Evolutionary conservation across 805 yeast species (phyloP), one percentile per base, ranked within the genome.

Genomic region (Starmera amethionina): DNA sequence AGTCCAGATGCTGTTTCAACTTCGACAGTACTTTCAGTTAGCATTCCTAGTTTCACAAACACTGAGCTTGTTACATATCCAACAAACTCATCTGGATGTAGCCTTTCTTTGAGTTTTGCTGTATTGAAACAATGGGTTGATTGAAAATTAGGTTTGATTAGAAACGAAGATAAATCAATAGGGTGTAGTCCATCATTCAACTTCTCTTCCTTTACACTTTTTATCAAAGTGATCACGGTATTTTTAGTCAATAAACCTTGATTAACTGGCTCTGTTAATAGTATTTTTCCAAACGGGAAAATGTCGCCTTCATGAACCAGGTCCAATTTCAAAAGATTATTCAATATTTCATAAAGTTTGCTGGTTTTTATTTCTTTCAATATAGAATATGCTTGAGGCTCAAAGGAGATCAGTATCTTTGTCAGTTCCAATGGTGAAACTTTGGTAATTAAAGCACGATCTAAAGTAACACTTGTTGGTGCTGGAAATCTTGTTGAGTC

Each of bases 201-300:
- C 2, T 37, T 45, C 2, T 40, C 13, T 9, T 8, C n/a, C 12
- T 27, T 3, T 15, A 19, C 39, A 29, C 45, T 49, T 43, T 68
- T 71, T 14, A 79, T 71, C 28, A 83, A 58, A 3, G 78, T 70
- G 3, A 85, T 59, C n/a, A 63, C 63, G 0, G 90, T 78, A 2
- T 59, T 56, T 2, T 46, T 41, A 16, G 61, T 56, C 1, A 82
- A 50, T 7, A 55, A 47, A 1, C 95, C 95, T 54, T 84, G 94
- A 34, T 72, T 75, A 3, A 75, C 68, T 0, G 95, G 95, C 48
- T 84, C 94, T 54, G 87, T 75, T 19, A 79, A 68, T 4, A 73
- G 49, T 3, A 85, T 69, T 7, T 52, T 50, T 16, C 82, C 82
- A 27, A 29, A 30, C 13, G 41, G 36, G 27, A 30, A 47, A 36